Evolutionary conservation across 2,329 filamentous ascomycete species (phyloP), one percentile per base, ranked within the genome.

Genomic region (Alternaria viburni): DNA sequence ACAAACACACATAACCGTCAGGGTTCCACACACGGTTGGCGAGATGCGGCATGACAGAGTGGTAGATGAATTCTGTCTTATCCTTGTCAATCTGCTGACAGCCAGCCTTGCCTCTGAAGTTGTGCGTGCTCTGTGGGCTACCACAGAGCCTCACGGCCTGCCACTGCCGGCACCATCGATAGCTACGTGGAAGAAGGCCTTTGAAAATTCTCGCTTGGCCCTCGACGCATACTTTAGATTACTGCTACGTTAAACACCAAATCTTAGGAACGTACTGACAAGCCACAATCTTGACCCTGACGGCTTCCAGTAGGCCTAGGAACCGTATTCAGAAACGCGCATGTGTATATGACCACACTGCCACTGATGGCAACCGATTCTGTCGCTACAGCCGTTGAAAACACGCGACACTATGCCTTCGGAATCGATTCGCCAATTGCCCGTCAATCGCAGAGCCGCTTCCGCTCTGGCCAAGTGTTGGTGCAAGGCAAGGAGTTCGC

Each of bases 171-270:
- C 19, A 15, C 3, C 17, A 32, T 36, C 32, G 32, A 36, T 36
- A 36, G 15, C 32, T 36, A 36, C 32, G 0, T 36, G 32, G 32
- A 4, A 15, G 3, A 6, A 9, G n/a, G 1, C 7, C 30, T 2
- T 9, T 0, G 3, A 2, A 3, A 11, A 19, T n/a, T 2, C 32
- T 23, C 7, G 8, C 7, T 7, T 4, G 3, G 2, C 28, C 2
- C 4, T 51, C 8, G 2, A 32, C 6, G 28, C 49, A 23, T 11
- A 9, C 11, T 21, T 13, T 19, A 3, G 19, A 21, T 28, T 26
- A 3, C 26, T 12, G n/a, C 12, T 1, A 0, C 13, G 8, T 2
- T 1, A 10, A 30, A 13, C 2, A 10, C 3, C 15, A 15, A 32
- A 32, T 1, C 12, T 5, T 17, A 3, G 10, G 17, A 1, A 32